Percentiles rank a stretch among this genome's conserved stretches.
Conservation (phyloP, 306 rosid genomes). For the Echinosophora koreensis region DNA sequence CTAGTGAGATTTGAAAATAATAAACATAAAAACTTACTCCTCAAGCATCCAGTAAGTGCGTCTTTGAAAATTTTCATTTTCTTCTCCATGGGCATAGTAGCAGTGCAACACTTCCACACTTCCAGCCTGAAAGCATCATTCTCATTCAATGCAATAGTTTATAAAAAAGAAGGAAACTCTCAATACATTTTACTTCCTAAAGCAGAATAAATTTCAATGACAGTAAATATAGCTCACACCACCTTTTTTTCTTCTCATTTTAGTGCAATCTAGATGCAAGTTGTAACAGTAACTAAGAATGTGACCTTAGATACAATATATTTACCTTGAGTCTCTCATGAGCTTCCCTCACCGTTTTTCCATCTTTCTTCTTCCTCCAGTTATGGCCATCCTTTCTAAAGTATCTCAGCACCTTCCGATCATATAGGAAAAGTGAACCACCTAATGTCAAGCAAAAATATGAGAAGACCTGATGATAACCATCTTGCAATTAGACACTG, state of each 20-base stretch:
- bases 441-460: conserved; percentile 61
- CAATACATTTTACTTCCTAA: conserved; percentile 27
- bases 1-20: conserved; percentile 21
- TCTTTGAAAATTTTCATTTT: conserved; percentile 79
- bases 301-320: conserved; percentile 5
- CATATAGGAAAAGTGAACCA: conserved; percentile 91
- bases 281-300: conserved; percentile 13
- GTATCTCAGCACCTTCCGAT: conserved; percentile 90
- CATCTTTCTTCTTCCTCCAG: conserved; percentile 98
- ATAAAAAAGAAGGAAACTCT: conserved; percentile 25
- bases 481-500: conserved; percentile 19
- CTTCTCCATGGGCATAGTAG: conserved; percentile 95
- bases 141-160: conserved; percentile 33
- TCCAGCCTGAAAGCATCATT: conserved; percentile 66
- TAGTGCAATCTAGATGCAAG: conserved; percentile 27
- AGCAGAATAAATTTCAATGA: conserved; percentile 32
- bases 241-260: conserved; percentile 10
- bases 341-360: conserved; percentile 91
- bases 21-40: conserved; percentile 66
- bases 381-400: conserved; percentile 94
- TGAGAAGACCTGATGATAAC: not conserved
- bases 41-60: conserved; percentile 97
- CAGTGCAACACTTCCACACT: conserved; percentile 86
- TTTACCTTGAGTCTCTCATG: conserved; percentile 93
- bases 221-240: conserved; percentile 16